Conservation (phyloP, 2,329 filamentous ascomycete species). For the Ceratocystis huliohia region DNA sequence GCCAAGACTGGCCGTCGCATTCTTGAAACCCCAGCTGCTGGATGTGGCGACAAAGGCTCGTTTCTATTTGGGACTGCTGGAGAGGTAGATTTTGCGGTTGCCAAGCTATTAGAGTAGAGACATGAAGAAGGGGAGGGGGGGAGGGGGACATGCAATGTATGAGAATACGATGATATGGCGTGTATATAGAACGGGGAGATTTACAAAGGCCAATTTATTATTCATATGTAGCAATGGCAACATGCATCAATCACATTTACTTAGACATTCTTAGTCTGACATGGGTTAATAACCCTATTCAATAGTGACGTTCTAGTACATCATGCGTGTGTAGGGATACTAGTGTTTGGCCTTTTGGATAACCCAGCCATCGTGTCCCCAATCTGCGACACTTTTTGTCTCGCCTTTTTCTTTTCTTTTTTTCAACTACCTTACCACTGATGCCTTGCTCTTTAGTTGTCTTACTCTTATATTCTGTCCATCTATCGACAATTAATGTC, state of each 20-base stretch:
- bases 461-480: no score
- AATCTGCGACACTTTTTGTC: background rate
- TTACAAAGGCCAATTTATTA: no score
- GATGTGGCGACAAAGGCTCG: conserved; percentile 39
- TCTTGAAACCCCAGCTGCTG: conserved; percentile 29
- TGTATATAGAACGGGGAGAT: no score
- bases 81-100: conserved; percentile 34
- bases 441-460: no score
- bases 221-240: no score
- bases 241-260: background rate
- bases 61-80: conserved; percentile 38
- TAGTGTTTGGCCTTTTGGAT: no score
- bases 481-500: no score
- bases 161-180: no score
- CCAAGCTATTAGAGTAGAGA: background rate
- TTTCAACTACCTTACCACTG: background rate
- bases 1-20: conserved; percentile 33
- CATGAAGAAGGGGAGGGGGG: no score
- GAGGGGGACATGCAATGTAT: no score
- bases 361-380: background rate
- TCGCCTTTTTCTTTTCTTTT: background rate
- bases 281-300: background rate
- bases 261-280: background rate
- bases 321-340: no score
- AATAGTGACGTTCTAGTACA: background rate